These are phyloP conservation scores for Cornus florida DNA, from an alignment of 148 eudicot genomes.

Conservation along the genomic window DNA sequence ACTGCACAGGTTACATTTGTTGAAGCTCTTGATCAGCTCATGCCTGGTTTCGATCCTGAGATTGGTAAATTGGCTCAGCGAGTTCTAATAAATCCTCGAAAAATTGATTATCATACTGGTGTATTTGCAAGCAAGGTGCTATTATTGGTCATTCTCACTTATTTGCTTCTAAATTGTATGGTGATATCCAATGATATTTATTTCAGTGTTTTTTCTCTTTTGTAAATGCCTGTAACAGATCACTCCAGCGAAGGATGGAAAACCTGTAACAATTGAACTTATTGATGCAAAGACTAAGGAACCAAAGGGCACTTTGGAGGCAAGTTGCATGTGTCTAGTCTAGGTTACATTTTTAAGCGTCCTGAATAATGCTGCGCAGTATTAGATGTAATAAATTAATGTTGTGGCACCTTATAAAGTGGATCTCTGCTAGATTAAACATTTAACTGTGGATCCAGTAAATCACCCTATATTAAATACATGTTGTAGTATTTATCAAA, in stretches of 20 bases:
- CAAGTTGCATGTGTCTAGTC: conserved; percentile 20
- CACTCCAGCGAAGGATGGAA: conserved; percentile 98
- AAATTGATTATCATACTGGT: conserved; percentile 95
- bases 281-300: conserved; percentile 97
- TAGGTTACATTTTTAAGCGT: neutral
- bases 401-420: neutral
- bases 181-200: neutral
- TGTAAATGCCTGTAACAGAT: conserved; percentile 48
- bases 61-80: conserved; percentile 96
- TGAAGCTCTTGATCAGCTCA: conserved; percentile 97
- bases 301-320: conserved; percentile 90
- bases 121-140: conserved; percentile 98
- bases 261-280: conserved; percentile 93
- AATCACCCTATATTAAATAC: neutral
- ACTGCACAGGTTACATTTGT: conserved; percentile 83
- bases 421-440: neutral
- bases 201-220: neutral
- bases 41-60: conserved; percentile 99
- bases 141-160: neutral
- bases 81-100: conserved; percentile 93
- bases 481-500: neutral
- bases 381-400: neutral
- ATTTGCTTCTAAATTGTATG: conserved; percentile 4
- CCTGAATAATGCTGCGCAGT: neutral
- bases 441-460: neutral